Percentiles rank a stretch among this genome's conserved stretches.
Evolutionary conservation across 352 stramenopile genomes (phyloP).

Genomic region (Lagenidium sp.): DNA sequence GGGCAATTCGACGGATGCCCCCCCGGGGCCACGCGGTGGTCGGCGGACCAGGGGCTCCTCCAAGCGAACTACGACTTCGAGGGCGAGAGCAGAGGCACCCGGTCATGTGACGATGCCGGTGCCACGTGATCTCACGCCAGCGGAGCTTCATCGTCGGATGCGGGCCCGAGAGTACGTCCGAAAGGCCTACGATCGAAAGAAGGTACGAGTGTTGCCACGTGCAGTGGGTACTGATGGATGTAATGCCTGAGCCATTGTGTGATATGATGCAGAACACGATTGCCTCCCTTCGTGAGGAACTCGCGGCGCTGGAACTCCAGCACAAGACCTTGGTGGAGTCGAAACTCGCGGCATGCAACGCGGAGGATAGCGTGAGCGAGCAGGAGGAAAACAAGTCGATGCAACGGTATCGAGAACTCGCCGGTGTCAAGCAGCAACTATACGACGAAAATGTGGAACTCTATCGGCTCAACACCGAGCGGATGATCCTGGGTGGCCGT

Average conservation of each 20-base stretch:
- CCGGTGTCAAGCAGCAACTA: neutral
- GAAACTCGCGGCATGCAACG: neutral
- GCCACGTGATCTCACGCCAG: neutral
- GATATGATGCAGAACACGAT: neutral
- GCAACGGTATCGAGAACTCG: conserved; percentile 1
- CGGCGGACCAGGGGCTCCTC: too few species aligned
- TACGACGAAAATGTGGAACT: conserved; percentile 5
- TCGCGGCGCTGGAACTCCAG: neutral
- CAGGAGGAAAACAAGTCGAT: neutral
- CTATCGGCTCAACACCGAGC: neutral
- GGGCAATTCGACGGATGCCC: too few species aligned
- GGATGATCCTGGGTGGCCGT: conserved; percentile 5
- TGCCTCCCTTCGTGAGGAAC: conserved; percentile 3
- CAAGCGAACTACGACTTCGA: too few species aligned
- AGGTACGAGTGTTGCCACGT: neutral
- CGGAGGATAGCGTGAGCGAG: neutral
- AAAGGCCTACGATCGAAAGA: conserved; percentile 2
- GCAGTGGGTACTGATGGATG: too few species aligned
- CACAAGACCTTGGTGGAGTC: conserved; percentile 1
- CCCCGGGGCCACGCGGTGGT: too few species aligned
- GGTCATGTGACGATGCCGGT: too few species aligned
- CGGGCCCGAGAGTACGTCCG: conserved; percentile 1
- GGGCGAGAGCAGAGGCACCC: too few species aligned
- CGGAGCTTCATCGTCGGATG: neutral
- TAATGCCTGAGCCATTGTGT: neutral